Base-by-base conservation (phyloP, 2,329 filamentous ascomycete genomes). In the Monilinia fructigena region DNA sequence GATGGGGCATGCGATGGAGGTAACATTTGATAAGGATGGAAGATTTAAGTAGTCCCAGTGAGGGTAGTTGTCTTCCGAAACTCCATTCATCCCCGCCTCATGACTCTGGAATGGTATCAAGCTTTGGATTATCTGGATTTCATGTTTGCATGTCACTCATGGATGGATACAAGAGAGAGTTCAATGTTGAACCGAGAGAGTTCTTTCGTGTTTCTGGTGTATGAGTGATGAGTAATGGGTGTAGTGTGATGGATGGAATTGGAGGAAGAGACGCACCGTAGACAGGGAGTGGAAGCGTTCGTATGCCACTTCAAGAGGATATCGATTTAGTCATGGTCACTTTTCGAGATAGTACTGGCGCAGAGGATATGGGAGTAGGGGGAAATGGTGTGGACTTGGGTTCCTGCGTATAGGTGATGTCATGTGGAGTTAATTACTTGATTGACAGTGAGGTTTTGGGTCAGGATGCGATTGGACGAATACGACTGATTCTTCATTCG, bases 1-100 rank as follows among this genome's bases (percentile, higher is more conserved):
- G 69, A 70, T 73, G 23, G 71, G 74, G 60, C 69, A 69, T 56
- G n/a, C 67, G 18, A 28, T 28, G 59, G 47, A 28, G 63, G 66
- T 74, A 47, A 52, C 68, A 11, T 75, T 68, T 42, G 71, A 75
- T 16, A 72, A 73, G 71, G 14, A 68, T 74, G 31, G 73, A 75
- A 55, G 72, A 73, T n/a, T 58, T 75, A 16, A 63, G 67, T 31
- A 74, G 73, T 12, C 73, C 74, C 38, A 62, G 55, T 48, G 58
- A 40, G 1, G 56, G 54, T 45, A 63, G 65, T 40, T 60, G 56
- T 60, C 56, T 23, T 42, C 52, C 26, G 62, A 66, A 35, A 62
- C 67, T 3, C 65, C 68, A 3, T 70, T 63, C 50, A 38, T 65
- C 56, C 20, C 69, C 69, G 31, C 58, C 66, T 69, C 3, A 69